A percentile compares a stretch with the other conserved stretches of the same genome.
phyloP scores from a whole-genome alignment of 345 rosid genomes.

The Syzygium jambos region DNA sequence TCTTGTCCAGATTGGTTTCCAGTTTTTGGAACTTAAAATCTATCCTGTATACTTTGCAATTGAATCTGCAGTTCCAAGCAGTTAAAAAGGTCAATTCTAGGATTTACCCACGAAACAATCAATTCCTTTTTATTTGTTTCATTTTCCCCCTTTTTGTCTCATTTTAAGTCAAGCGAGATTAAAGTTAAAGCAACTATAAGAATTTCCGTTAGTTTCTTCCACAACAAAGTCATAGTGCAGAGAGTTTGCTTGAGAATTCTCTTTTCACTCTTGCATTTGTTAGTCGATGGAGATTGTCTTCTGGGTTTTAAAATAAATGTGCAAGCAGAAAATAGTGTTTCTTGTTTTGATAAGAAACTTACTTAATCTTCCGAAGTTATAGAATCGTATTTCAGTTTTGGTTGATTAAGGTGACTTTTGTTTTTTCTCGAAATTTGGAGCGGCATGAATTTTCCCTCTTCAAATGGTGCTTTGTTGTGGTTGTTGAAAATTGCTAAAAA shows the following conservation, averaged over 20 bases:
- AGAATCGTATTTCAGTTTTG: neutral
- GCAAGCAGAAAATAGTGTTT: neutral
- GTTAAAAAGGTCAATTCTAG: too few species aligned
- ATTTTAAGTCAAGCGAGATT: neutral
- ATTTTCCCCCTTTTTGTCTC: neutral
- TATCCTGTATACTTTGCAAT: too few species aligned
- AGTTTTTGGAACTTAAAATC: too few species aligned
- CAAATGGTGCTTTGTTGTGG: neutral
- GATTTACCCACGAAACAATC: too few species aligned
- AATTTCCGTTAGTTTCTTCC: neutral
- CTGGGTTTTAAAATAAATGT: neutral
- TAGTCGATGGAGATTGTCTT: neutral
- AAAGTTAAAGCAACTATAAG: neutral
- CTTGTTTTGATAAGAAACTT: neutral
- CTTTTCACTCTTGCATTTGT: neutral
- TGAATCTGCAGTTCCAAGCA: too few species aligned
- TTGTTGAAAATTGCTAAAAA: neutral
- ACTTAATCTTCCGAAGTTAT: neutral
- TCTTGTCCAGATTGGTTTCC: too few species aligned
- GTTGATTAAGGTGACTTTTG: neutral
- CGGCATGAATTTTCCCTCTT: neutral
- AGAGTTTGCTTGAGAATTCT: neutral
- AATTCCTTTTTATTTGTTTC: too few species aligned
- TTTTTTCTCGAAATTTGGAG: neutral
- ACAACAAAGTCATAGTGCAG: neutral